A percentile compares a stretch with the other conserved stretches of the same genome.
Evolutionary conservation across 345 rosid genomes (phyloP).

Genomic region (Laguncularia racemosa): DNA sequence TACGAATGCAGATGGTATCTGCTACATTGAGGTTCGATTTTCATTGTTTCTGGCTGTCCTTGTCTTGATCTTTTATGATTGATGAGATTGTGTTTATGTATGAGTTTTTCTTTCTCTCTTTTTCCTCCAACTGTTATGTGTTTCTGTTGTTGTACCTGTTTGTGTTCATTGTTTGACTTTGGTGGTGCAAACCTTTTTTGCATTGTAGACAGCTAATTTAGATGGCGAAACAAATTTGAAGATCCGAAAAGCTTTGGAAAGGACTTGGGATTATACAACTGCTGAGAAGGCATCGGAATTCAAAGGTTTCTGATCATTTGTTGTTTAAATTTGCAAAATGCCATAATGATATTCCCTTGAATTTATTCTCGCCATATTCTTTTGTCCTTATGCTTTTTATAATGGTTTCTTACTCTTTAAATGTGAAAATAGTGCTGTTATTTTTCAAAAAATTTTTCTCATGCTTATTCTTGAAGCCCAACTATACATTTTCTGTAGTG

Average conservation of each 20-base stretch:
- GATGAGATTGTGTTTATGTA: background rate
- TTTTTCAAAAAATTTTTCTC: too few relatives aligned
- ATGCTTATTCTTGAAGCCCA: too few relatives aligned
- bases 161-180: conserved; percentile 7
- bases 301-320: conserved; percentile 43
- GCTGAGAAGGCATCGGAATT: conserved; percentile 89
- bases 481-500: too few relatives aligned
- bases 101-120: background rate
- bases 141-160: background rate
- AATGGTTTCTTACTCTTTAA: too few relatives aligned
- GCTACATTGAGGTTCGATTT: conserved; percentile 74
- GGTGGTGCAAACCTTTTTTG: conserved; percentile 5
- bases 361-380: background rate
- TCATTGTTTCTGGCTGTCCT: too few relatives aligned
- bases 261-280: conserved; percentile 92
- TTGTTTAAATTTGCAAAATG: too few relatives aligned
- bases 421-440: too few relatives aligned
- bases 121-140: background rate
- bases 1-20: conserved; percentile 90
- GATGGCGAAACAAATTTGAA: conserved; percentile 99
- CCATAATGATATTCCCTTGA: background rate
- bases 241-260: conserved; percentile 93
- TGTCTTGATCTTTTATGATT: background rate
- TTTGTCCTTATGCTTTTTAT: background rate
- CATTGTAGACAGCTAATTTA: conserved; percentile 85